Base-by-base conservation (phyloP, 192 early-diverging fungal genomes). In the Helicostylum pulchrum region DNA sequence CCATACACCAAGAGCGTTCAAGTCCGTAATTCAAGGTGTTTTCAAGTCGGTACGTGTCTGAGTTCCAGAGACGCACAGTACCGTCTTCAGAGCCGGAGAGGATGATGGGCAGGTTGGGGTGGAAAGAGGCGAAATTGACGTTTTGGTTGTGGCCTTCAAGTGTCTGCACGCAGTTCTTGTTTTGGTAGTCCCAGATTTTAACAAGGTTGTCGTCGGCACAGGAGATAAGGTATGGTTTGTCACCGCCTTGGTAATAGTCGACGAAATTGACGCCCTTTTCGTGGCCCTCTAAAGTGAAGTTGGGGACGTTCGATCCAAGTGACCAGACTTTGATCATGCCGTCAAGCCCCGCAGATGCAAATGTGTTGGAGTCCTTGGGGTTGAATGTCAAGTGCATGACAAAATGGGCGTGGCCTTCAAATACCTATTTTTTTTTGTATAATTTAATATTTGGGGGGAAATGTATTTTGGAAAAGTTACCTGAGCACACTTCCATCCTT, bases 151-250 rank as follows among this genome's bases (percentile, higher is more conserved):
- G 97, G 7, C 97, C 97, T 77, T 98, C 95, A 58, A 99, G 85
- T 7, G 96, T 99, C 77, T 96, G 94, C 12, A 99, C 95, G 73
- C 96, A 98, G 17, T 93, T 94, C 78, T 97, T 98, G 86, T 98
- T 99, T 72, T 98, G 96, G 74, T 98, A 98, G 74, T 99, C 97
- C 97, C 97, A 99, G 36, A 99, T 89, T 62, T 97, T 97, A 66
- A 92, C 86, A 34, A 87, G 62, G 39, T 92, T 87, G 78, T 99
- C 97, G 66, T 99, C 97, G 19, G 92, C 97, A 11, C 92, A 94
- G 45, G 89, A 92, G 44, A 98, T 88, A 34, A 99, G 75, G 64
- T 99, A 99, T 7, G 97, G 97, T 74, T 97, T 97, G 74, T 99
- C 97, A 44, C 90, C 91, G 26, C 95, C 97, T 66, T 94, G 87